A percentile compares a stretch with the other conserved stretches of the same genome.
phyloP scores from a whole-genome alignment of 768 basidiomycete genomes.

The Boletus insuetus region DNA sequence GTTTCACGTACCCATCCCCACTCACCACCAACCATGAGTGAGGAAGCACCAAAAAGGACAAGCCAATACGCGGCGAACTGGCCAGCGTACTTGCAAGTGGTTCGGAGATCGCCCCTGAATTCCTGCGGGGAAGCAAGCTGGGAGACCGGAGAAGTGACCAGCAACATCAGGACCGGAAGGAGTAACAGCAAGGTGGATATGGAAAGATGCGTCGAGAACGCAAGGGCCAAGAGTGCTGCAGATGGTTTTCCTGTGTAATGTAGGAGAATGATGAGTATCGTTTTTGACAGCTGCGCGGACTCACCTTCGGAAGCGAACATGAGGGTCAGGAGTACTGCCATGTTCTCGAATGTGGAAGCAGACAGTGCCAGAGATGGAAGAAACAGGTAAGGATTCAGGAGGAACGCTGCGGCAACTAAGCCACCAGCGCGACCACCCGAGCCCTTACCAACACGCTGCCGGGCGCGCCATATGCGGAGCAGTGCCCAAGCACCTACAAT shows the following conservation, averaged over 20 bases:
- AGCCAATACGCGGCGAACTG: conserved; percentile 54
- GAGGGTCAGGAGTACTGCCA: conserved; percentile 60
- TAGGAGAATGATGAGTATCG: not conserved
- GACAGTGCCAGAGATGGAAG: conserved; percentile 79
- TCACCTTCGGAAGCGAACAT: conserved; percentile 70
- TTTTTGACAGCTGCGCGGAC: conserved; percentile 5
- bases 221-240: conserved; percentile 60
- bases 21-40: conserved; percentile 57
- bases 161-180: conserved; percentile 61
- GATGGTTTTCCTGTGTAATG: conserved; percentile 51
- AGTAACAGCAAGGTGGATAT: conserved; percentile 69
- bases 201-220: conserved; percentile 70
- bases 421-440: conserved; percentile 46
- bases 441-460: conserved; percentile 45
- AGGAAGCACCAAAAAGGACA: conserved; percentile 43
- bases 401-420: conserved; percentile 65
- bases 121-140: conserved; percentile 59
- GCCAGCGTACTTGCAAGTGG: conserved; percentile 28
- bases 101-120: conserved; percentile 18
- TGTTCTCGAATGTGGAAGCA: conserved; percentile 80
- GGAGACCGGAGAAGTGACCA: conserved; percentile 60
- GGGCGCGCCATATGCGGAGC: conserved; percentile 61
- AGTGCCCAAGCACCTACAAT: conserved; percentile 66
- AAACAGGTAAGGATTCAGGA: conserved; percentile 87
- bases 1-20: conserved; percentile 72